Evolutionary conservation across 257 asterid genomes (phyloP).

Genomic region (Knoxia roxburghii): DNA sequence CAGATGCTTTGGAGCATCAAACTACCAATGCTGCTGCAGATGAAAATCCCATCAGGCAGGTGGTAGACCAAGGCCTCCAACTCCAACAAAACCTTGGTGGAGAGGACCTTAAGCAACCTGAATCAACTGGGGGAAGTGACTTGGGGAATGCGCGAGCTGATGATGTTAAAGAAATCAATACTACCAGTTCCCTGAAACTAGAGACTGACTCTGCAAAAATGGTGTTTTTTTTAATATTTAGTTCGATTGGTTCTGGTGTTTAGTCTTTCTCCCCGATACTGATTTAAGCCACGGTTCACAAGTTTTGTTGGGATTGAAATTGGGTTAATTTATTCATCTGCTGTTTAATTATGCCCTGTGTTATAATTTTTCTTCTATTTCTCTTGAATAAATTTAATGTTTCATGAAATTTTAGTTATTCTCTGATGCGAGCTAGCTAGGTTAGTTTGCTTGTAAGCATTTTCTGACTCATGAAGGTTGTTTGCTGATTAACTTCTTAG

Average conservation of each 20-base stretch:
- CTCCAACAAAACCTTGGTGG: constrained; percentile 18
- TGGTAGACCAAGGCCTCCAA: too few species aligned
- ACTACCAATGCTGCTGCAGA: constrained; percentile 17
- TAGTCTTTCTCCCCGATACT: too few species aligned
- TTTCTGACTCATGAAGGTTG: not conserved
- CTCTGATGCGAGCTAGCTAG: not conserved
- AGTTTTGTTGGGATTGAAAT: not conserved
- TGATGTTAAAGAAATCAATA: constrained; percentile 22
- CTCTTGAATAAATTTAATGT: not conserved
- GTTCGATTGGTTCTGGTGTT: constrained; percentile 1
- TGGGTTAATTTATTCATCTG: not conserved
- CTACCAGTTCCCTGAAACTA: constrained; percentile 22
- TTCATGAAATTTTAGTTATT: not conserved
- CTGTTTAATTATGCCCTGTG: not conserved
- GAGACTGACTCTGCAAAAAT: constrained; percentile 21
- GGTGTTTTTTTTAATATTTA: constrained; percentile 27
- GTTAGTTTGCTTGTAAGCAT: not conserved
- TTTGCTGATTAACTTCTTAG: not conserved
- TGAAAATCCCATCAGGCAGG: constrained; percentile 51
- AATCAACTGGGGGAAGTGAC: constrained; percentile 26
- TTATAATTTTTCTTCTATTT: not conserved
- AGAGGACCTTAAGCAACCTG: constrained; percentile 19
- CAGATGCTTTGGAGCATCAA: constrained; percentile 37
- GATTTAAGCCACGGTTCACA: not conserved
- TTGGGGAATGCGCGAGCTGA: constrained; percentile 18